Evolutionary conservation across 78 protist genomes (phyloP).

Genomic region (Cavenderia fasciculata): DNA sequence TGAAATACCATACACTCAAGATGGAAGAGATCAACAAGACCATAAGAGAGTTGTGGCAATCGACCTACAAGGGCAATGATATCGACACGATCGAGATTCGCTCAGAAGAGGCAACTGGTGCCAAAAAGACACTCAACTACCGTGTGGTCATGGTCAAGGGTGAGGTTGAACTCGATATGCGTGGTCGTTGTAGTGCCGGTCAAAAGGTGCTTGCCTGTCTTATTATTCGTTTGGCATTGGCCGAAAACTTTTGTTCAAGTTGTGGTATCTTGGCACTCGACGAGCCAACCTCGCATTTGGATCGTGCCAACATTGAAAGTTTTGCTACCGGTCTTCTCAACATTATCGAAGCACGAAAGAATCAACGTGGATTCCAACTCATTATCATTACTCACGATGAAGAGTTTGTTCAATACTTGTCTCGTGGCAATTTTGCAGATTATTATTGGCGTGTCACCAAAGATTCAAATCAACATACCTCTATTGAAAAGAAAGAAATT

Average conservation of each 20-base stretch:
- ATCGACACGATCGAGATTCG: conserved; percentile 97
- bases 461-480: conserved; percentile 48
- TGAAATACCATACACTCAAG: conserved; percentile 52
- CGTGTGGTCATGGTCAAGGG: conserved; percentile 96
- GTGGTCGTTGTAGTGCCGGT: conserved; percentile 99
- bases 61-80: conserved; percentile 93
- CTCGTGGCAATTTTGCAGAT: conserved; percentile 64
- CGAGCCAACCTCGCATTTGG: conserved; percentile 99
- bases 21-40: conserved; percentile 97
- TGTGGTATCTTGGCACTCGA: conserved; percentile 99
- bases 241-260: conserved; percentile 97
- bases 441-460: conserved; percentile 81
- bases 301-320: conserved; percentile 89
- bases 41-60: conserved; percentile 94
- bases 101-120: conserved; percentile 61
- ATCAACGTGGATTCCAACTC: conserved; percentile 95
- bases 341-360: conserved; percentile 79
- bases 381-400: conserved; percentile 99
- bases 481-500: conserved; percentile 49
- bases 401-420: conserved; percentile 90
- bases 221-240: conserved; percentile 98
- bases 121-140: conserved; percentile 79
- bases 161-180: conserved; percentile 95
- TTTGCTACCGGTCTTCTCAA: conserved; percentile 90
- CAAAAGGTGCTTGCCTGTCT: conserved; percentile 98